Conservation (phyloP, 78 protist species). For the Dictyostelium purpureum region DNA sequence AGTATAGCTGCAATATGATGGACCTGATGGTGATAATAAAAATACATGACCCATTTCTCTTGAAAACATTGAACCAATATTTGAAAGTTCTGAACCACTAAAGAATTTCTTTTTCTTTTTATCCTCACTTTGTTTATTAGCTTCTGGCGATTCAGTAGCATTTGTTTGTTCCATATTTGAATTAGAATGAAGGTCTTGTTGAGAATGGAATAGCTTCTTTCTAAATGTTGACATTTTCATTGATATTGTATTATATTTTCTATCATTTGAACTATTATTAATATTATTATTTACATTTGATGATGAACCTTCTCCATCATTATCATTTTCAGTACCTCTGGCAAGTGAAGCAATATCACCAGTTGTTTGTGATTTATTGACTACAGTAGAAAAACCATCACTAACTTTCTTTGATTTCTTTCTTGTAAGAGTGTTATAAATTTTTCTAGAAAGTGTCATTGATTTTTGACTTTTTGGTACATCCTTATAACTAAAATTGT, state of each 20-base stretch:
- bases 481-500: not conserved
- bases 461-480: not conserved
- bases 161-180: not conserved
- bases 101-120: conserved; percentile 20
- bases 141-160: not conserved
- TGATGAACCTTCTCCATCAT: not conserved
- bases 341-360: not conserved
- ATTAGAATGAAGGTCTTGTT: not conserved
- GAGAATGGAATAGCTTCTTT: conserved; percentile 20
- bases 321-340: not conserved
- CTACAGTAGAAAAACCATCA: not conserved
- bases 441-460: not conserved
- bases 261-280: not conserved
- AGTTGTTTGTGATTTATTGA: not conserved
- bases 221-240: conserved; percentile 21
- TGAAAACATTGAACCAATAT: not conserved
- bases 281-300: not conserved
- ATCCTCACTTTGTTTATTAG: not conserved
- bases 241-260: conserved; percentile 18
- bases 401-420: conserved; percentile 23
- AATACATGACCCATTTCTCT: conserved; percentile 55
- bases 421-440: conserved; percentile 18
- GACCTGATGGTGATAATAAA: conserved; percentile 19
- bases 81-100: not conserved
- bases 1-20: not conserved